Evolutionary conservation across 108 stramenopile genomes (phyloP).

Genomic region (Skeletonema marinoi): DNA sequence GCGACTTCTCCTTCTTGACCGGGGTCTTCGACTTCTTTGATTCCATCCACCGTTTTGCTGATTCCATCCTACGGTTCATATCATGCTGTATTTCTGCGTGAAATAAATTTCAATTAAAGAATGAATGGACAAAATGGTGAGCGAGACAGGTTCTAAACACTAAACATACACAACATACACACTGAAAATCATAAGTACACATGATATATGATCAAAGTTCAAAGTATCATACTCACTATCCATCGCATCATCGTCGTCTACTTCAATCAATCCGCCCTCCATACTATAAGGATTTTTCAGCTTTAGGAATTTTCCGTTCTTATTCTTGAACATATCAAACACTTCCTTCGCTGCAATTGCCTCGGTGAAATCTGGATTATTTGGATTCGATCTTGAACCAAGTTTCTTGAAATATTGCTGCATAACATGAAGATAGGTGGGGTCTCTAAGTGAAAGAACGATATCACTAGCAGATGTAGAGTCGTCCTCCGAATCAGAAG

Average conservation of each 20-base stretch:
- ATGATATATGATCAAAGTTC: neutral
- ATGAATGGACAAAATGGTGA: neutral
- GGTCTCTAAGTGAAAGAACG: neutral
- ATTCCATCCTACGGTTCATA: neutral
- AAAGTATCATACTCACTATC: neutral
- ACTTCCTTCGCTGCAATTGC: neutral
- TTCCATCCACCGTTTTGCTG: neutral
- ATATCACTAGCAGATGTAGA: neutral
- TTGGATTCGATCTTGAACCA: neutral
- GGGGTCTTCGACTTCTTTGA: neutral
- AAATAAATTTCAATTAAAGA: neutral
- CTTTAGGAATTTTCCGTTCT: neutral
- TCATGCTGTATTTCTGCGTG: neutral
- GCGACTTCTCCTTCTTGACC: neutral
- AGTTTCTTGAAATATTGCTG: neutral
- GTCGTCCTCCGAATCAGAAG: neutral
- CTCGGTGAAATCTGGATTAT: neutral
- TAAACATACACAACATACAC: no score
- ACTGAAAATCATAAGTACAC: no score
- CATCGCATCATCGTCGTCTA: neutral
- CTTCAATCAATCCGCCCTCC: neutral
- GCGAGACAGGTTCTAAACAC: neutral
- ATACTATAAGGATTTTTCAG: neutral
- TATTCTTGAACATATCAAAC: neutral
- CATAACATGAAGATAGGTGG: neutral